Base-by-base conservation (phyloP, 768 basidiomycete species). In the Boletellus ananiceps region DNA sequence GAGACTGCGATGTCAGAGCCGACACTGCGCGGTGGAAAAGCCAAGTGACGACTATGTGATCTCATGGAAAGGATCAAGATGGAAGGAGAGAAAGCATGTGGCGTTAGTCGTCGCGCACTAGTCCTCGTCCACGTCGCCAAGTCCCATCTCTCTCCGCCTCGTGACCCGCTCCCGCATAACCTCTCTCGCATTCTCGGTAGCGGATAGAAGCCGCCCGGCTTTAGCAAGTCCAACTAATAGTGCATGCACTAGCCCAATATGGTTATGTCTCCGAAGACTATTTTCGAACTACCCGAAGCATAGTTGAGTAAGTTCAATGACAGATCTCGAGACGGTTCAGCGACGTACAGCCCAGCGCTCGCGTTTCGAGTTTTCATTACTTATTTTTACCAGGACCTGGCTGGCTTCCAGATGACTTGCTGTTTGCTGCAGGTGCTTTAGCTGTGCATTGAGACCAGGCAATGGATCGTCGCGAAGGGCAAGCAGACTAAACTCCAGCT, bases 401-500 rank as follows among this genome's bases (percentile, higher is more conserved):
- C 73, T 74, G 13, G 76, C 79, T 52, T 73, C 71, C 11, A 69
- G 57, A 16, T 66, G 63, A 58, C 75, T 57, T 51, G 76, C 69
- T 48, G 69, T 65, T 52, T 60, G 64, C 62, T 77, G 82, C 44
- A 69, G 68, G 53, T 67, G 70, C 44, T 74, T 67, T 19, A 93
- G 66, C 43, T 84, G 81, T 19, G 73, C 62, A 63, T 82, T 78
- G 19, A 97, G 76, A 5, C 67, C 59, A 12, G 88, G 88, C 21
- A 96, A 57, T 27, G 90, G 87, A 63, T 92, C 88, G 37, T 87
- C 83, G 47, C 86, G 84, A 38, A 99, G 72, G 6, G 90, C 92
- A 32, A 96, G 81, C 32, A 97, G 79, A 67, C 87, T 93, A 74
- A 97, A 97, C 64, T 94, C 90, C 46, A 95, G 75, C 92, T 94